Base-by-base conservation (phyloP, 257 asterid genomes). In the Leptodermis oblonga region DNA sequence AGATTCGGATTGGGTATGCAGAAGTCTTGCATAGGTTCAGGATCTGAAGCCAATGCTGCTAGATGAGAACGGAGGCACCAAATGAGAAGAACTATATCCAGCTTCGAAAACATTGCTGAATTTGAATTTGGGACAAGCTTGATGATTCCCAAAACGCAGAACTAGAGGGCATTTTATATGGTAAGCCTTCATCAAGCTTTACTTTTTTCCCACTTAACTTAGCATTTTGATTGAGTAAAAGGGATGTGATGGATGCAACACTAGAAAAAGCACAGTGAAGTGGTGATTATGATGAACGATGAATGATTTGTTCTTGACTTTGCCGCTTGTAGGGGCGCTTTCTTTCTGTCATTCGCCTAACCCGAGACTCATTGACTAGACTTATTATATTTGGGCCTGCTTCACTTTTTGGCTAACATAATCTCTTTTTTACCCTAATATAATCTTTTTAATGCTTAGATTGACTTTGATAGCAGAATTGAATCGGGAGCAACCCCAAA, bases 1-100 rank as follows among this genome's bases (percentile, higher is more conserved):
- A 33, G 14, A 43, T 72, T 53, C 41, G 83, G 54, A 63, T 70
- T 68, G 15, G 88, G 92, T 52, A 86, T 80, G 82, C 88, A 86
- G 55, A 76, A 84, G 71, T 86, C 89, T 62, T 80, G 77, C 37
- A 84, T 46, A 18, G 89, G 87, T 62, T 86, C 89, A 20, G 89
- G 86, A 73, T 86, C 87, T 45, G 87, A 79, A 45, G 81, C 81
- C n/a, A 62, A 42, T 37, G 74, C 23, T 3, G n/a, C 39, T 5
- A 46, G 65, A 66, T 68, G 13, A 65, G 15, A 71, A 36, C 69
- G 48, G 69, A 67, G 66, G 59, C 46, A 67, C 26, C 76, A 33
- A 22, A 80, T 56, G 2, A 72, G 23, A 12, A 63, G 31, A 45
- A 76, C 22, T 46, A 36, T 5, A 18, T 49, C 67, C 60, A 73